A percentile compares a stretch with the other conserved stretches of the same genome.
These are phyloP conservation scores for Funneliformis geosporum DNA, from an alignment of 192 early-diverging fungal species.

Conservation along the genomic window DNA sequence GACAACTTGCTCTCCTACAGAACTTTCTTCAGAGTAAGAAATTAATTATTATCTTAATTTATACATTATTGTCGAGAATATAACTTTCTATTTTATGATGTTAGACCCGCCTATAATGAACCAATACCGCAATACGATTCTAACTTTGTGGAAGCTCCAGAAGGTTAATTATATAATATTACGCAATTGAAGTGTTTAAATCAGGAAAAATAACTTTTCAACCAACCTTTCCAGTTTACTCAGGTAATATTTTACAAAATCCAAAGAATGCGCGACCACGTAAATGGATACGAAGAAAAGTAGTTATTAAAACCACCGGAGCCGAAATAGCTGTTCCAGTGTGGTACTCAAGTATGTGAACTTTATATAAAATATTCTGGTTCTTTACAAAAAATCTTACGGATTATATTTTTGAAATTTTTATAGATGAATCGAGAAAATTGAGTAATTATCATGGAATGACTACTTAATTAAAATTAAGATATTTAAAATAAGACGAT, in stretches of 20 bases:
- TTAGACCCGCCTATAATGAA: not conserved
- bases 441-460: constrained; percentile 7
- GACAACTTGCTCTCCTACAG: not conserved
- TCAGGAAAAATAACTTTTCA: not conserved
- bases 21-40: not conserved
- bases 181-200: not conserved
- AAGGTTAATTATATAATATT: not conserved
- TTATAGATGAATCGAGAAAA: constrained; percentile 1
- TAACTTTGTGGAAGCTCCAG: not conserved
- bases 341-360: constrained; percentile 19
- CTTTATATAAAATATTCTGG: not conserved
- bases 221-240: not conserved
- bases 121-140: not conserved
- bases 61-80: not conserved
- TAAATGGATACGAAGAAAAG: constrained; percentile 23
- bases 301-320: constrained; percentile 14
- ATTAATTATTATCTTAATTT: not conserved
- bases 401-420: not conserved
- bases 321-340: constrained; percentile 17
- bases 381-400: not conserved
- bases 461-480: not conserved
- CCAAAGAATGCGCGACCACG: constrained; percentile 2
- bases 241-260: constrained; percentile 5
- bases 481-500: not conserved
- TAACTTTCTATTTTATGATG: not conserved